These are phyloP conservation scores for Crotalaria pallida DNA, from an alignment of 306 rosid species.

Conservation along the genomic window DNA sequence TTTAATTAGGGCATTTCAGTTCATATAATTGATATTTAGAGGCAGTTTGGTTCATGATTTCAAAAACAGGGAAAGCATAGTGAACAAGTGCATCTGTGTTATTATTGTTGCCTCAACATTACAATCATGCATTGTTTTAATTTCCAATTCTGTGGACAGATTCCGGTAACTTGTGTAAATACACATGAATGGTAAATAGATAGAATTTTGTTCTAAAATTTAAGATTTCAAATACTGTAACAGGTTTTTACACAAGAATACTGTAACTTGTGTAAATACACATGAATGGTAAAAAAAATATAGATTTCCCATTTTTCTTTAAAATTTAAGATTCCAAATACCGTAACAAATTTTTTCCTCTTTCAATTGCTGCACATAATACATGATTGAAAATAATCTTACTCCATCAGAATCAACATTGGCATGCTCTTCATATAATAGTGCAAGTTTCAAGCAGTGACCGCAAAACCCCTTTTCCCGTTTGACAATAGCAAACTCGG, in stretches of 20 bases:
- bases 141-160: too few relatives aligned
- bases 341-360: not conserved
- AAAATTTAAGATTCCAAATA: slow-evolving; percentile 8
- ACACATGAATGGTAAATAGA: not conserved
- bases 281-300: not conserved
- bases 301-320: not conserved
- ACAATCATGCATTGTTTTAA: too few relatives aligned
- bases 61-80: not conserved
- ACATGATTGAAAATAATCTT: slow-evolving; percentile 21
- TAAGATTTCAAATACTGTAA: slow-evolving; percentile 1
- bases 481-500: slow-evolving; percentile 38
- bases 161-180: not conserved
- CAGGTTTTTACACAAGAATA: too few relatives aligned
- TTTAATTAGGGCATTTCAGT: too few relatives aligned
- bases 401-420: slow-evolving; percentile 69
- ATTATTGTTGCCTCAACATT: too few relatives aligned
- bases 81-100: too few relatives aligned
- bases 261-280: not conserved
- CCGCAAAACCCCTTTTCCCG: slow-evolving; percentile 49
- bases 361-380: not conserved
- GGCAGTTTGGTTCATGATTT: not conserved
- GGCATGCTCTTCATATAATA: slow-evolving; percentile 44
- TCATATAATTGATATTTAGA: not conserved
- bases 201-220: not conserved
- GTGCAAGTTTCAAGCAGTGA: slow-evolving; percentile 49